Conservation (phyloP, 1,284 basidiomycete genomes). For the Cronartium quercuum region DNA sequence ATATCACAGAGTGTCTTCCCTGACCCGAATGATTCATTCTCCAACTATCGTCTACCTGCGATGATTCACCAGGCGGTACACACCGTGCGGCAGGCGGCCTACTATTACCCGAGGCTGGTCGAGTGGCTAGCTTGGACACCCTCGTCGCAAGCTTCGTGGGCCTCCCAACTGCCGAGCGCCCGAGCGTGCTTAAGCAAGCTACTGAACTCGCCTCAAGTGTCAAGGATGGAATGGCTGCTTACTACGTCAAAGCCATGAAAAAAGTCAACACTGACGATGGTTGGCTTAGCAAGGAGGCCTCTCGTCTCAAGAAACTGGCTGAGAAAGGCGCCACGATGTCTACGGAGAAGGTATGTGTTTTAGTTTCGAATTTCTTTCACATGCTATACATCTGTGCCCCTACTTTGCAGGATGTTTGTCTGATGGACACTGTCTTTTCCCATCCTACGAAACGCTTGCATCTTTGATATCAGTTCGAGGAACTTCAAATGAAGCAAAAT, state of each 20-base stretch:
- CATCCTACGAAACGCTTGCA: too few relatives aligned
- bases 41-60: neutral
- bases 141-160: conserved; percentile 23
- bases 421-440: neutral
- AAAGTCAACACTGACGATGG: conserved; percentile 8
- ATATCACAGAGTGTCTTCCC: neutral
- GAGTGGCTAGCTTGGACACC: conserved; percentile 18
- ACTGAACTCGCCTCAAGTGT: conserved; percentile 15
- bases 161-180: conserved; percentile 4
- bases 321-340: conserved; percentile 32
- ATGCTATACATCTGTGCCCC: neutral
- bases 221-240: conserved; percentile 15
- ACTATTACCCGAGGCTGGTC: conserved; percentile 32
- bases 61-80: conserved; percentile 13
- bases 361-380: neutral
- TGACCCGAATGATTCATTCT: neutral
- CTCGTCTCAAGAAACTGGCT: conserved; percentile 27
- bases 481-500: conserved; percentile 38
- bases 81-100: conserved; percentile 12
- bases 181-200: conserved; percentile 9
- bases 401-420: neutral
- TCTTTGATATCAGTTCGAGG: conserved; percentile 15
- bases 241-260: conserved; percentile 36
- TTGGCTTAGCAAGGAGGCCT: conserved; percentile 25
- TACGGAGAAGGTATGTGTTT: conserved; percentile 5